Percentiles rank a stretch among this genome's conserved stretches.
Evolutionary conservation across 2,329 filamentous ascomycete genomes (phyloP).

Genomic region (Cladophialophora immunda): DNA sequence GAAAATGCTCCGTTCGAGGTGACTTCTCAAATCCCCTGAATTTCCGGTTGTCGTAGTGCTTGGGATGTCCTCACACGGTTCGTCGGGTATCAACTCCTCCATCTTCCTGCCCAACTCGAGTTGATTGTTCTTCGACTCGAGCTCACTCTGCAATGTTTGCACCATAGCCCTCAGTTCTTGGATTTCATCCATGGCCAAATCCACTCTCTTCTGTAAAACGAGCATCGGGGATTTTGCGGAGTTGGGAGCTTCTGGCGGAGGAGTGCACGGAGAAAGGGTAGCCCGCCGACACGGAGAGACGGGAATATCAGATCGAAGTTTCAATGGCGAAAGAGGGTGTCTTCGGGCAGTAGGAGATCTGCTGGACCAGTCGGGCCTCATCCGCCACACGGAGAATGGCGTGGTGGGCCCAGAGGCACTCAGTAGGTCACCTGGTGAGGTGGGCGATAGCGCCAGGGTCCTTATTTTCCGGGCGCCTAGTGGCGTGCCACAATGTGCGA

Average conservation of each 20-base stretch:
- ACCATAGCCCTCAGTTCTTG: slow-evolving; percentile 36
- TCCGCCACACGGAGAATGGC: slow-evolving; percentile 29
- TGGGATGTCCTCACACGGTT: neutral
- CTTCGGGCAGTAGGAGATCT: slow-evolving; percentile 29
- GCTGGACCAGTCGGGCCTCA: slow-evolving; percentile 28
- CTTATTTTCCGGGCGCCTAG: slow-evolving; percentile 33
- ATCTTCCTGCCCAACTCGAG: slow-evolving; percentile 5
- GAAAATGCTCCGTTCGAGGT: neutral
- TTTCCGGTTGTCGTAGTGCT: neutral
- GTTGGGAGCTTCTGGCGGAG: slow-evolving; percentile 35
- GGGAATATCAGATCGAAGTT: slow-evolving; percentile 29
- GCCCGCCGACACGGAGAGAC: slow-evolving; percentile 33
- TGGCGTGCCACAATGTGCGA: slow-evolving; percentile 39
- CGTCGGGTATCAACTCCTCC: neutral
- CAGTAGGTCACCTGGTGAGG: slow-evolving; percentile 26
- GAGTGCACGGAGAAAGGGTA: slow-evolving; percentile 35
- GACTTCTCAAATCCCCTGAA: too few species aligned
- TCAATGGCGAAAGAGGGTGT: slow-evolving; percentile 31
- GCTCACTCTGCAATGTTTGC: slow-evolving; percentile 30
- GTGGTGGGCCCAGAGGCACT: slow-evolving; percentile 26
- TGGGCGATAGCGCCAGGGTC: slow-evolving; percentile 33
- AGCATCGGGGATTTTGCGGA: slow-evolving; percentile 37
- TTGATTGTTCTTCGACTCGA: slow-evolving; percentile 23
- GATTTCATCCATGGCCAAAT: slow-evolving; percentile 37
- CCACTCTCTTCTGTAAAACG: slow-evolving; percentile 37